Evolutionary conservation across 2,329 filamentous ascomycete genomes (phyloP), one percentile per base, ranked within the genome.

Genomic region (Pseudogymnoascus sp.): DNA sequence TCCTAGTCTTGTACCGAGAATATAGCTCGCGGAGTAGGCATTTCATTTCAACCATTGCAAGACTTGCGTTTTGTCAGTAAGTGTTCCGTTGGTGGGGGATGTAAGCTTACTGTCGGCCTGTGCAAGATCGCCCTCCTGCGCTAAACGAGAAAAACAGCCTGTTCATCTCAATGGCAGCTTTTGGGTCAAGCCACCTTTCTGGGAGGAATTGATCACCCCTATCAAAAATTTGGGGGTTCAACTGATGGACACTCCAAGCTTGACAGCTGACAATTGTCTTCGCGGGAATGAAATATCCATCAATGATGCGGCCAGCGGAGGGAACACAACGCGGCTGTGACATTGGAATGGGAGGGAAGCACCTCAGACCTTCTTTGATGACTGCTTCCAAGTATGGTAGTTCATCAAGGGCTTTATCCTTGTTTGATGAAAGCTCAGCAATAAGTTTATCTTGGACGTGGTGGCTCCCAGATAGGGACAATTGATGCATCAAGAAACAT

Each of bases 141-240:
- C 84, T 80, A 74, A 89, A 88, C 0, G 86, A 81, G 75, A 87
- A 88, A 67, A 86, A 82, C 6, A 83, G 68, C 43, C 82, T 76
- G 66, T 82, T 82, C 62, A 83, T 78, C 67, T 93, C 88, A 62
- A 87, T 80, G 67, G 93, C 90, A 2, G 89, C 90, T 50, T 86
- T 81, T 7, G 81, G 79, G 14, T 81, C 84, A 65, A 96, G 82
- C 92, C 92, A 97, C 66, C 93, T 81, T 61, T 93, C 89, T 0
- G 92, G 92, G 58, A 86, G 79, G 70, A 92, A 97, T 5, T 73
- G 74, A 63, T 96, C 88, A 0, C 91, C 88, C 43, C 91, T 81
- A 1, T 87, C 85, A 70, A 95, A 97, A 1, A 91, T 87, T 61
- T 85, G 79, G 9, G 74, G 71, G 65, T 87, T 81, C 61, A 84